Evolutionary conservation across 306 rosid species (phyloP), one percentile per base, ranked within the genome.

Genomic region (Pterocarpus macrocarpus): DNA sequence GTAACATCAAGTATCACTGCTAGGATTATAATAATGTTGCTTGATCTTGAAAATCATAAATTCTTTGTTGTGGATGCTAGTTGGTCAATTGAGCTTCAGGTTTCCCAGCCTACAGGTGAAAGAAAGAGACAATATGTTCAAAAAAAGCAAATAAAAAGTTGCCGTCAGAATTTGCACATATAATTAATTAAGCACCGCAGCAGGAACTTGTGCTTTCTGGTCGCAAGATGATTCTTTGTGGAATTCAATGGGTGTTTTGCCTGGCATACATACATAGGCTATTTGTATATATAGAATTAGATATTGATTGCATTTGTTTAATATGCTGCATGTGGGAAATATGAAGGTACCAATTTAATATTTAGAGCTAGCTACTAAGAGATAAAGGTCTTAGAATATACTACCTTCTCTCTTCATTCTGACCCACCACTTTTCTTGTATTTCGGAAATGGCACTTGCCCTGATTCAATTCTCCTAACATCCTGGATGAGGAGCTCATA

Each of bases 41-140:
- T 59, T 10, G 57, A 74, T 35, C 49, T 30, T 82, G 43, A 66
- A 64, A 43, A 52, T 73, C 9, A 57, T 30, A 56, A n/a, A 64
- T 55, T 69, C 17, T 69, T 81, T 75, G 52, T 81, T 82, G 43
- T 49, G 38, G 16, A 69, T 43, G 56, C 34, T 76, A 22, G 28
- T 22, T 22, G 28, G 28, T 22, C 28, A 22, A 22, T 22, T 22
- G 28, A 22, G 28, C 28, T 22, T 22, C 28, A 22, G 28, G 28
- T 22, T 22, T 22, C 28, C 28, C 28, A 22, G 28, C 28, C 28
- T 22, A 1, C 28, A 22, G 28, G 28, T 22, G 28, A 22, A 22
- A 22, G 28, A 22, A 22, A 22, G 28, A 73, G 58, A 35, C 62
- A 36, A 36, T 39, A 75, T 58, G 4, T 47, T 43, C 47, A 85